phyloP scores from a whole-genome alignment of 2,329 filamentous ascomycete species.

The Tolypocladium guangdongense region DNA sequence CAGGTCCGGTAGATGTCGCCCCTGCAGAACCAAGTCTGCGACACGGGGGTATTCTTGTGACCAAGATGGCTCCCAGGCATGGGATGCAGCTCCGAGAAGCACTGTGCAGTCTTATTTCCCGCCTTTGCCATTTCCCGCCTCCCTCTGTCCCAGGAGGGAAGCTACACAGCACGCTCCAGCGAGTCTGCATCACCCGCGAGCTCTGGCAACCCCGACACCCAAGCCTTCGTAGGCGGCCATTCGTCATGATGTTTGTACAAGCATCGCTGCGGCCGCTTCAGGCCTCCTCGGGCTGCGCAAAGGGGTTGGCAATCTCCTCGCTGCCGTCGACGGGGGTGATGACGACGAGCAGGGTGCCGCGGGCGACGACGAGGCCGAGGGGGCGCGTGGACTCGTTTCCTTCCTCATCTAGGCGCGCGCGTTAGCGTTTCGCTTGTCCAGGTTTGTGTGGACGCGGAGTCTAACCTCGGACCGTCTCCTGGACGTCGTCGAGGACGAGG shows the following conservation, averaged over 20 bases:
- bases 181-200: background rate
- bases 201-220: background rate
- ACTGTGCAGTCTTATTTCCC: background rate
- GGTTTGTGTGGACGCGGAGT: conserved; percentile 1
- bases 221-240: too few relatives aligned
- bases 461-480: conserved; percentile 79
- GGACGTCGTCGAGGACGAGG: conserved; percentile 85
- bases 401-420: conserved; percentile 60
- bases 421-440: background rate
- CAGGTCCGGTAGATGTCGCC: background rate
- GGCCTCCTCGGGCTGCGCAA: conserved; percentile 62
- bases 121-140: background rate
- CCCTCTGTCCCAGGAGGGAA: background rate
- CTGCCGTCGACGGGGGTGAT: conserved; percentile 90
- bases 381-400: conserved; percentile 75
- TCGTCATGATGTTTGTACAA: background rate
- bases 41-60: background rate
- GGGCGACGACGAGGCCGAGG: conserved; percentile 78
- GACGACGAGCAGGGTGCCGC: conserved; percentile 84
- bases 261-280: conserved; percentile 14
- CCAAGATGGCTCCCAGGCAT: background rate
- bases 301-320: conserved; percentile 93
- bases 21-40: background rate
- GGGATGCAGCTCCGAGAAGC: background rate
- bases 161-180: background rate